Conservation (phyloP, 78 protist genomes). For the Capsaspora owczarzaki region DNA sequence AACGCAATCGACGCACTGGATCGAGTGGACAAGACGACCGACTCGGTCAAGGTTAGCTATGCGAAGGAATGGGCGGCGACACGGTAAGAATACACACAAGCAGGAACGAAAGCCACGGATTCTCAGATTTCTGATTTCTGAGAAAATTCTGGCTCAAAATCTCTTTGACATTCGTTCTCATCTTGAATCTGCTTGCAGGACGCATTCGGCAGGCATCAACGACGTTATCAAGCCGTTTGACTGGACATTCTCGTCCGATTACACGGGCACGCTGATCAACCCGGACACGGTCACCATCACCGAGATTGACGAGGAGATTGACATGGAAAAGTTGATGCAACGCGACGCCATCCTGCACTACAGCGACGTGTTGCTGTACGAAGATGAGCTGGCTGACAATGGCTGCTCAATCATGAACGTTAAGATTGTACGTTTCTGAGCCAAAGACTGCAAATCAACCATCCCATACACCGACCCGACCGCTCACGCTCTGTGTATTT, state of each 20-base stretch:
- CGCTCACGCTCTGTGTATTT: no score
- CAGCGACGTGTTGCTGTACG: constrained; percentile 56
- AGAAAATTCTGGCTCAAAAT: not conserved
- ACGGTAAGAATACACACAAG: not conserved
- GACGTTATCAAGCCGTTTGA: constrained; percentile 24
- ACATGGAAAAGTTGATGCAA: constrained; percentile 34
- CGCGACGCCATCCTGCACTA: constrained; percentile 57
- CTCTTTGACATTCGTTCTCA: not conserved
- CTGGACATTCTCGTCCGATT: constrained; percentile 54
- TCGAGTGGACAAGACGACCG: not conserved
- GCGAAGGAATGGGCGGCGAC: not conserved
- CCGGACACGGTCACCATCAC: not conserved
- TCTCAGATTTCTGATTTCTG: no score
- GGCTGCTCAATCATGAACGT: constrained; percentile 46
- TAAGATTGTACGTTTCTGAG: constrained; percentile 32
- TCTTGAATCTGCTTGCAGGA: not conserved
- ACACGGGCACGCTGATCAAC: constrained; percentile 33
- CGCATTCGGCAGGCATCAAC: not conserved
- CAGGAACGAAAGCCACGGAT: no score
- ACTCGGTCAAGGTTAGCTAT: not conserved
- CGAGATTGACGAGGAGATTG: constrained; percentile 34
- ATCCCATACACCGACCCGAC: not conserved
- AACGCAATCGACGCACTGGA: constrained; percentile 45
- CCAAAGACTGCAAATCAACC: no score
- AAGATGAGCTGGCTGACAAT: constrained; percentile 67